Evolutionary conservation across 2,329 filamentous ascomycete genomes (phyloP).

Genomic region (Scleromitrula shiraiana): DNA sequence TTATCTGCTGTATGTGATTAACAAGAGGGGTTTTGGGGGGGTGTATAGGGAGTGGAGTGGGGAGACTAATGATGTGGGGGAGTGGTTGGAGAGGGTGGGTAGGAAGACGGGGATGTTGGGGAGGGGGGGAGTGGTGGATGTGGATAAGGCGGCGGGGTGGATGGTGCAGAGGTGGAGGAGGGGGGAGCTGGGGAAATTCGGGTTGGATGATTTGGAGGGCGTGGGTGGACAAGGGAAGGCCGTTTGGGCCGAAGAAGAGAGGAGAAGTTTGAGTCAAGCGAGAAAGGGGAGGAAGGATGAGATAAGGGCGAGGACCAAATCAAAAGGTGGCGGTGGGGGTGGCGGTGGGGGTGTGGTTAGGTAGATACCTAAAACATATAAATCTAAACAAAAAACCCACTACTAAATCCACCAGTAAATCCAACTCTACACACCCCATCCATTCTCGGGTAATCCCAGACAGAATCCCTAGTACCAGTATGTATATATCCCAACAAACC

Average conservation of each 20-base stretch:
- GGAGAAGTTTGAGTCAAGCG: conserved; percentile 59
- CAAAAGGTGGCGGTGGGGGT: no score
- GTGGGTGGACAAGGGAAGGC: conserved; percentile 47
- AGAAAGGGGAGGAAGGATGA: conserved; percentile 57
- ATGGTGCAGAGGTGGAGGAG: conserved; percentile 75
- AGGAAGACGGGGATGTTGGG: conserved; percentile 66
- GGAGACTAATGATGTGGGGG: conserved; percentile 78
- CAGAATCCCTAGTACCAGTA: no score
- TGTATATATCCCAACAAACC: no score
- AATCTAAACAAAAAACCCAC: no score
- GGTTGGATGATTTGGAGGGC: conserved; percentile 67
- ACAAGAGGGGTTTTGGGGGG: conserved; percentile 35
- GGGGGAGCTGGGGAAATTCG: conserved; percentile 67
- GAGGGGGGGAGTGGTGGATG: conserved; percentile 62
- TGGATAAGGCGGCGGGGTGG: conserved; percentile 68
- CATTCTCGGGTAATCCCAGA: no score
- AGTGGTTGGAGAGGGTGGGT: conserved; percentile 65
- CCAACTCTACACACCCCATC: no score
- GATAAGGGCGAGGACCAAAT: conserved; percentile 35
- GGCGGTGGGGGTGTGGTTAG: no score
- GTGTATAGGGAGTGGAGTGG: conserved; percentile 41
- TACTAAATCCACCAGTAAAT: no score
- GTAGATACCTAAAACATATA: no score
- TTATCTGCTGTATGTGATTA: conserved; percentile 82
- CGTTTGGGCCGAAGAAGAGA: conserved; percentile 39